Evolutionary conservation across 2,329 filamentous ascomycete species (phyloP), one percentile per base, ranked within the genome.

Genomic region (Dactylellina cionopaga): DNA sequence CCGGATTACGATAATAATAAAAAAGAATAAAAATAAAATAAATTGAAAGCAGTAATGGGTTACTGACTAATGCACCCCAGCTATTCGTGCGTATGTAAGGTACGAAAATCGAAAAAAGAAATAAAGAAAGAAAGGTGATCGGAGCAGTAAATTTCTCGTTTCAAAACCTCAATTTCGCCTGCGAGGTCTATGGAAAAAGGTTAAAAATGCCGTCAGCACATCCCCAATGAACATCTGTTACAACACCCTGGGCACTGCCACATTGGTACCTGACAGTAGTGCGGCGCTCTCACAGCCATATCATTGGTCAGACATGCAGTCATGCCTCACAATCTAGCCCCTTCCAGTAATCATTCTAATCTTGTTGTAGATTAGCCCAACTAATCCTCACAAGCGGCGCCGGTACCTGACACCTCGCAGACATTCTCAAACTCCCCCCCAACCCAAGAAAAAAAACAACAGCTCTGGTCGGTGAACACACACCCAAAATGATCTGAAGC

Each of bases 371-470:
- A 56, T 43, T 58, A 66, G 51, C 41, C 44, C 1, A 37, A 44
- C 47, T n/a, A n/a, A n/a, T n/a, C n/a, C n/a, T n/a, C n/a, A n/a
- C n/a, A n/a, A n/a, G n/a, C n/a, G n/a, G n/a, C n/a, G 17, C 37
- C 5, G 25, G 3, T 10, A n/a, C 13, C 2, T 24, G 19, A 55
- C 22, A 49, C 49, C 22, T n/a, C 13, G 55, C 19, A 59, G 47
- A 62, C 44, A 51, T 66, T 46, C 37, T 52, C 31, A 66, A 66
- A 66, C 62, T n/a, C n/a, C n/a, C n/a, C n/a, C n/a, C n/a, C n/a
- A n/a, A n/a, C n/a, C n/a, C n/a, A n/a, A n/a, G n/a, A n/a, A n/a
- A 35, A 58, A 44, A 58, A 19, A 25, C 35, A 6, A 41, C 51
- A 55, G 33, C 37, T 58, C 15, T 22, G 41, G 33, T 31, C 51